These are phyloP conservation scores for Effrenium voratum DNA, from an alignment of 73 alveolate species.

Conservation along the genomic window DNA sequence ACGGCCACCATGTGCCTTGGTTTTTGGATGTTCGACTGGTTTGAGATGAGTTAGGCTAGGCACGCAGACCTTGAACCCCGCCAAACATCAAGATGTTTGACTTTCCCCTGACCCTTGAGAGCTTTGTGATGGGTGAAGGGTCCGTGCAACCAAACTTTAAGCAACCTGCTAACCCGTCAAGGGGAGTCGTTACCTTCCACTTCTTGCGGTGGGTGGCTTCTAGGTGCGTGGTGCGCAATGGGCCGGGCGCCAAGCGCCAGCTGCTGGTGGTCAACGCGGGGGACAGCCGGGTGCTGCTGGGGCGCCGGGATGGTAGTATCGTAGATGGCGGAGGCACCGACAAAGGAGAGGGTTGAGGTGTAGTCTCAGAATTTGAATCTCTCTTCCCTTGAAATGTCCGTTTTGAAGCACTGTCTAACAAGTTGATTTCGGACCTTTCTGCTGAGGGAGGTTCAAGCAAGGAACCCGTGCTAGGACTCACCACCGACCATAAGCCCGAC, in stretches of 20 bases:
- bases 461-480: constrained; percentile 52
- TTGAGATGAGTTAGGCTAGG: too few species aligned
- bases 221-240: neutral
- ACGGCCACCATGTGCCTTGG: constrained; percentile 94
- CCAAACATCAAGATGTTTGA: too few species aligned
- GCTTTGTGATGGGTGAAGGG: too few species aligned
- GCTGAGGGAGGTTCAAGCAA: too few species aligned
- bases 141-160: too few species aligned
- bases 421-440: neutral
- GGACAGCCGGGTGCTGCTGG: constrained; percentile 87
- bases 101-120: too few species aligned
- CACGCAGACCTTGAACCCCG: too few species aligned
- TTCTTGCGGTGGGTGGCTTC: neutral
- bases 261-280: constrained; percentile 85
- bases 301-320: constrained; percentile 81
- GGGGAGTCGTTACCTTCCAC: neutral
- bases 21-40: too few species aligned
- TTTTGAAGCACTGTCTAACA: neutral
- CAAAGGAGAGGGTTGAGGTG: constrained; percentile 17
- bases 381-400: neutral
- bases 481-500: constrained; percentile 93
- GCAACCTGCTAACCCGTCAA: too few species aligned
- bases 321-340: constrained; percentile 89
- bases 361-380: neutral
- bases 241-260: constrained; percentile 67